Base-by-base conservation (phyloP, 345 rosid species). In the Populus nigra region DNA sequence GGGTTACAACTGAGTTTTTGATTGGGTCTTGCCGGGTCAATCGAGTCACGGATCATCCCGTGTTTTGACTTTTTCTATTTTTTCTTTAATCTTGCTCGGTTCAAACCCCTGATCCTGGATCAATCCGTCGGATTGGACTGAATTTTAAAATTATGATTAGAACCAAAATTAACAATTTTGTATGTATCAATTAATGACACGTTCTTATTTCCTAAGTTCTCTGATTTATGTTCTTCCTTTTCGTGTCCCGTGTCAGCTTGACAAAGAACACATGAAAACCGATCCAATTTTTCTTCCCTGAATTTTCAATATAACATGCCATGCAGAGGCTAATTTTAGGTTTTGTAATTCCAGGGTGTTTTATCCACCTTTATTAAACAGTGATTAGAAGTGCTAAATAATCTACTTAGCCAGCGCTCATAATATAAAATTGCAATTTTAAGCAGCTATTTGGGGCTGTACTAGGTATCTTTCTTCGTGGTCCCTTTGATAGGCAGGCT, bases 81-180 rank as follows among this genome's bases (percentile, higher is more conserved):
- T n/a, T n/a, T n/a, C n/a, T n/a, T n/a, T n/a, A n/a, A n/a, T n/a
- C n/a, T n/a, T n/a, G n/a, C n/a, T n/a, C n/a, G n/a, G n/a, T n/a
- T n/a, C n/a, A n/a, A n/a, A n/a, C n/a, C n/a, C n/a, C n/a, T n/a
- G n/a, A n/a, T n/a, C n/a, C n/a, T n/a, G n/a, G n/a, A n/a, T n/a
- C n/a, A n/a, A n/a, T n/a, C n/a, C n/a, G n/a, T n/a, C n/a, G n/a
- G n/a, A n/a, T n/a, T n/a, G n/a, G n/a, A n/a, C n/a, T n/a, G n/a
- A n/a, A n/a, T n/a, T n/a, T n/a, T n/a, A n/a, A n/a, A n/a, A n/a
- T n/a, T n/a, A n/a, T n/a, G n/a, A n/a, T n/a, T n/a, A n/a, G n/a
- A n/a, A n/a, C n/a, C n/a, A n/a, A n/a, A n/a, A n/a, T n/a, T n/a
- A 1, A 7, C 68, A 71, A 76, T 53, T 75, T 62, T 71, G 25